Evolutionary conservation across 345 rosid species (phyloP), one percentile per base, ranked within the genome.

Genomic region (Eutrema japonicum): DNA sequence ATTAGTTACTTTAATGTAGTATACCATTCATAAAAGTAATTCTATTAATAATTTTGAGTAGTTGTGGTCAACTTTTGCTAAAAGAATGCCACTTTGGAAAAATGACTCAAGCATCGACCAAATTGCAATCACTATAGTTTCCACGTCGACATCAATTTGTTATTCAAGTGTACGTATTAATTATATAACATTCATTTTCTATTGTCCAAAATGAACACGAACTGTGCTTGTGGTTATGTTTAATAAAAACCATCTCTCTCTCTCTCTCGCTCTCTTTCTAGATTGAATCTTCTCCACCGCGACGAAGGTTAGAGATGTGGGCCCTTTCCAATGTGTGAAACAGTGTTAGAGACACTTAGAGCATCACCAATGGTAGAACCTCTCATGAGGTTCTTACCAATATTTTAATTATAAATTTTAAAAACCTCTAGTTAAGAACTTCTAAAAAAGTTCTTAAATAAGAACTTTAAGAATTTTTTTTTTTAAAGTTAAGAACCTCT

Each of bases 261-360:
- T 62, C 38, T 18, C 22, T 40, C 64, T 60, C 32, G 9, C 42
- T 50, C 58, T 22, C 26, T 22, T 22, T 22, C 26, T 22, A 22
- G 3, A 37, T 37, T 37, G 40, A 6, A 37, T 37, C 29, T 6
- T 18, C 52, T 51, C 60, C 49, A 53, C 46, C 35, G 13, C 27
- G 37, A 74, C 16, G 54, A 59, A 54, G 49, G 68, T 62, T 68
- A 75, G 64, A 10, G 74, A 69, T 14, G 46, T 54, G 57, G 74
- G 50, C 6, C 65, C 16, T 49, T 12, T 22, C n/a, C 11, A 51
- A 37, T 50, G 36, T 57, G 48, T 58, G 48, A 1, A 64, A 75
- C 77, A 77, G 77, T 71, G n/a, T 35, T 35, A 26, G 56, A 71
- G 80, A 77, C 55, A 65, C 76, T 71, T n/a, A n/a, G n/a, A n/a